Percentiles rank a stretch among this genome's conserved stretches.
Conservation (phyloP, 352 stramenopile genomes). For the Phytophthora colocasiae region DNA sequence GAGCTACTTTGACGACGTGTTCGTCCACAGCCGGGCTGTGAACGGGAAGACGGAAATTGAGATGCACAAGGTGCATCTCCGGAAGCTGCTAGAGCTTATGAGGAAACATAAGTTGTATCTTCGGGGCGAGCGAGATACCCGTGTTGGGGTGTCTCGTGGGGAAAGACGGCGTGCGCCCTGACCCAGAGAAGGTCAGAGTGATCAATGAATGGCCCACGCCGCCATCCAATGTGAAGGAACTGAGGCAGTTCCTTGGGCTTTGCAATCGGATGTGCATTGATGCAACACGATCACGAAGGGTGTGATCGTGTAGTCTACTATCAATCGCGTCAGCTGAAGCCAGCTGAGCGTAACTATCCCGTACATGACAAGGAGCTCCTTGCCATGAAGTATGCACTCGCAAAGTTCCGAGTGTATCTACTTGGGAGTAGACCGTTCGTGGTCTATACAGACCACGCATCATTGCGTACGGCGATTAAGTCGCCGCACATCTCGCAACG, state of each 20-base stretch:
- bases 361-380: constrained; percentile 4
- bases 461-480: too few species aligned
- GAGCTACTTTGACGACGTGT: constrained; percentile 42
- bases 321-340: background rate
- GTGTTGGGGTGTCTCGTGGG: background rate
- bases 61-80: constrained; percentile 4
- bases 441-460: constrained; percentile 1
- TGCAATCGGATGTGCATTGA: too few species aligned
- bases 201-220: too few species aligned
- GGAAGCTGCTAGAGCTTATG: background rate
- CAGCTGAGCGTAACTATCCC: background rate
- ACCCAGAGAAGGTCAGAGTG: too few species aligned
- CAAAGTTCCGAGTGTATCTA: constrained; percentile 7
- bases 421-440: too few species aligned
- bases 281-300: background rate
- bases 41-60: background rate
- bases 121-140: constrained; percentile 12
- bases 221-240: too few species aligned
- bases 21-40: constrained; percentile 21
- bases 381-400: background rate
- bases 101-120: background rate
- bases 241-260: too few species aligned
- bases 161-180: too few species aligned
- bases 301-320: constrained; percentile 2
- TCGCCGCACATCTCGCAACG: too few species aligned